Conservation (phyloP, 1,139 yeast genomes). For the Yamadazyma friedrichii region DNA sequence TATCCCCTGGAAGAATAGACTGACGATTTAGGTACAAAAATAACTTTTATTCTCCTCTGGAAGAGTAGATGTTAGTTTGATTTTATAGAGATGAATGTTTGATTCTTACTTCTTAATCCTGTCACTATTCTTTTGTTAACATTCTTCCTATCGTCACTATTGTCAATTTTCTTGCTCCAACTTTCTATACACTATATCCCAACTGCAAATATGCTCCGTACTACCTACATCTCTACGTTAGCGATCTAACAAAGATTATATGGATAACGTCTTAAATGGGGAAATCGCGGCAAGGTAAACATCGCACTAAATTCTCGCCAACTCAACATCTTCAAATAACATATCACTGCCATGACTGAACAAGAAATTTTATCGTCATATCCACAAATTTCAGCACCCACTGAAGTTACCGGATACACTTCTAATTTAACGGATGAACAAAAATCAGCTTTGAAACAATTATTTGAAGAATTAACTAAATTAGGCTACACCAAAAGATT, state of each 20-base stretch:
- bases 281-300: neutral
- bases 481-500: slow-evolving; percentile 71
- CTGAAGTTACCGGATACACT: slow-evolving; percentile 70
- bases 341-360: slow-evolving; percentile 13
- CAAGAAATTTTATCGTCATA: slow-evolving; percentile 46
- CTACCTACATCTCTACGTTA: too few relatives aligned
- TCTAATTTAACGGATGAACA: slow-evolving; percentile 77
- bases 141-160: too few relatives aligned
- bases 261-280: too few relatives aligned
- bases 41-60: slow-evolving; percentile 42
- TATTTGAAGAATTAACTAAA: slow-evolving; percentile 57
- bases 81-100: too few relatives aligned
- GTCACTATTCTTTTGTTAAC: too few relatives aligned
- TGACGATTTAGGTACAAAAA: slow-evolving; percentile 35
- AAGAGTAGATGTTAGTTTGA: slow-evolving; percentile 11
- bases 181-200: too few relatives aligned
- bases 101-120: too few relatives aligned
- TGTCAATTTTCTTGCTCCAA: too few relatives aligned
- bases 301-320: neutral
- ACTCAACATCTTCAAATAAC: neutral
- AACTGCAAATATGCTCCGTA: too few relatives aligned
- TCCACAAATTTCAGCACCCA: slow-evolving; percentile 68
- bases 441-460: slow-evolving; percentile 52
- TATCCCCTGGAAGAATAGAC: slow-evolving; percentile 35
- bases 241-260: neutral